These are phyloP conservation scores for Acanthamoeba castellanii DNA, from an alignment of 208 protist genomes.

Conservation along the genomic window DNA sequence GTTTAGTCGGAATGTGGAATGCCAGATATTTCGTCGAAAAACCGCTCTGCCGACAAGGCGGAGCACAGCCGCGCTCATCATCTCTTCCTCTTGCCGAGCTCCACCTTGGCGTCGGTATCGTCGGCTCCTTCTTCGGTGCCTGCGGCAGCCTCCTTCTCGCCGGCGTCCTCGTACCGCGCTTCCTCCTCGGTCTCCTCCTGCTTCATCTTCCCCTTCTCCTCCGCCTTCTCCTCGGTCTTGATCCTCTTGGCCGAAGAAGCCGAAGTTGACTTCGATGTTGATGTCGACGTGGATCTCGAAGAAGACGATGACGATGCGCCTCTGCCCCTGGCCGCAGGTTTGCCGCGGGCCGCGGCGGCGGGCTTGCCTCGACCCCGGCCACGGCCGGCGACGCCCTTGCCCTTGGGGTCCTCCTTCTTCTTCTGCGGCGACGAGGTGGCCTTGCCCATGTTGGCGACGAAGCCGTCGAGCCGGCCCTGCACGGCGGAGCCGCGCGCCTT, in stretches of 20 bases:
- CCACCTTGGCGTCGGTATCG: not conserved
- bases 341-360: not conserved
- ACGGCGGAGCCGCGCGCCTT: constrained; percentile 82
- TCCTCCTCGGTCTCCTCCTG: not conserved
- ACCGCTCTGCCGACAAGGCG: too few species aligned
- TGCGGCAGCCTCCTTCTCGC: not conserved
- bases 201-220: not conserved
- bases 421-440: constrained; percentile 2
- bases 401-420: constrained; percentile 41
- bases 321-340: not conserved
- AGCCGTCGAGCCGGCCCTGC: constrained; percentile 89
- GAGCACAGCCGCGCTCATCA: not conserved
- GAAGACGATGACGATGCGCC: not conserved
- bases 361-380: constrained; percentile 18
- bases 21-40: too few species aligned
- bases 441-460: constrained; percentile 81
- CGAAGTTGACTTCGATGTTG: not conserved
- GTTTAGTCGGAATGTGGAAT: too few species aligned
- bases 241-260: not conserved
- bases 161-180: not conserved
- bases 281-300: not conserved
- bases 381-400: not conserved
- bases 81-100: constrained; percentile 23
- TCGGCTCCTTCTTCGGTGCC: not conserved
- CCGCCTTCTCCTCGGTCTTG: not conserved